Conservation (phyloP, 2,329 filamentous ascomycete genomes). For the Neonectria hederae region DNA sequence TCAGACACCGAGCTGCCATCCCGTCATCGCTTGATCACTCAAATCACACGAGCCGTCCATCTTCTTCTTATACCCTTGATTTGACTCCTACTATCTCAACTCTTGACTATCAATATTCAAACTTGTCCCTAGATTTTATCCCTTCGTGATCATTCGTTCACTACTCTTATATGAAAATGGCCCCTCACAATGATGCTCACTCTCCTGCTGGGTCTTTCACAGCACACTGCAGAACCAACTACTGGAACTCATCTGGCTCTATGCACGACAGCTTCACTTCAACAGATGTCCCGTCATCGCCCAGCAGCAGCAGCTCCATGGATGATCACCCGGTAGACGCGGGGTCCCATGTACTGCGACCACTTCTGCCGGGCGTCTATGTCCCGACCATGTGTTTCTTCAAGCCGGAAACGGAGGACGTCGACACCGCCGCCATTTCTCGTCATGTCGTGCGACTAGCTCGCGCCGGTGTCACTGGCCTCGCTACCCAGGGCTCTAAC, state of each 20-base stretch:
- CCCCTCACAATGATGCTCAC: slow-evolving; percentile 37
- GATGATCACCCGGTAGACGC: slow-evolving; percentile 50
- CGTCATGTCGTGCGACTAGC: slow-evolving; percentile 75
- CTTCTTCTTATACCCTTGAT: not conserved
- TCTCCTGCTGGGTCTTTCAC: slow-evolving; percentile 34
- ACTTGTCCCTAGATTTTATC: not conserved
- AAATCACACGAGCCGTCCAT: not conserved
- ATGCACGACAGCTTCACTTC: slow-evolving; percentile 42
- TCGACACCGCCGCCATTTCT: slow-evolving; percentile 70
- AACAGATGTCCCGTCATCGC: slow-evolving; percentile 47
- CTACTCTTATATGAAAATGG: slow-evolving; percentile 24
- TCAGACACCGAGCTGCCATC: slow-evolving; percentile 2
- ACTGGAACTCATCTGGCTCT: slow-evolving; percentile 46
- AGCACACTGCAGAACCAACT: slow-evolving; percentile 47
- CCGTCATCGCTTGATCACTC: not conserved
- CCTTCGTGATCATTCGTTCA: not conserved
- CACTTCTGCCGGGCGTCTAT: slow-evolving; percentile 67
- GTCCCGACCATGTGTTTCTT: slow-evolving; percentile 82
- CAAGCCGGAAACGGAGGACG: slow-evolving; percentile 69
- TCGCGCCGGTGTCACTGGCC: slow-evolving; percentile 74
- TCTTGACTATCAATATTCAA: not conserved
- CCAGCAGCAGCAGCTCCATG: slow-evolving; percentile 55
- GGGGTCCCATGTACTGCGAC: slow-evolving; percentile 47
- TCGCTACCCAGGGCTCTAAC: slow-evolving; percentile 83
- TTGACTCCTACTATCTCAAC: not conserved